Evolutionary conservation across 1,139 yeast genomes (phyloP).

Genomic region (Geotrichum macrosporum): DNA sequence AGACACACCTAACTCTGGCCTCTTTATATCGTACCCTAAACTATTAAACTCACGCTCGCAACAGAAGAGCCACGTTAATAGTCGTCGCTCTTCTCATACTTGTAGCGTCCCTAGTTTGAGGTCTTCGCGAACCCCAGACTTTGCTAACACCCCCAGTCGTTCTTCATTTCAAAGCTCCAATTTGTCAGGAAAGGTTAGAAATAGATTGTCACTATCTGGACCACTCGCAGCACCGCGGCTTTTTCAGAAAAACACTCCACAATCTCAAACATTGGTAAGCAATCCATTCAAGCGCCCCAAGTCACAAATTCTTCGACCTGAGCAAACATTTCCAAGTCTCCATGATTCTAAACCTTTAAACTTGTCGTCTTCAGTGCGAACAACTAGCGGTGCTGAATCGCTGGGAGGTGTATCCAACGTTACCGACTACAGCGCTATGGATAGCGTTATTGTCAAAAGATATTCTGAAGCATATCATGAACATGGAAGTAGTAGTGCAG

Average conservation of each 20-base stretch:
- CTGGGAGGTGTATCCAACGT: neutral
- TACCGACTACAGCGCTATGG: slow-evolving; percentile 5
- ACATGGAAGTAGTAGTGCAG: slow-evolving; percentile 6
- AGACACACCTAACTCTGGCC: slow-evolving; percentile 25
- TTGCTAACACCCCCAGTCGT: neutral
- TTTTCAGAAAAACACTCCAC: neutral
- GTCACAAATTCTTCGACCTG: slow-evolving; percentile 4
- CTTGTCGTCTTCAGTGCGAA: neutral
- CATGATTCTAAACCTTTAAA: neutral
- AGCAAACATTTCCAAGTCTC: slow-evolving; percentile 9
- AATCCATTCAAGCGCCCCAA: slow-evolving; percentile 2
- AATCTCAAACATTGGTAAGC: neutral
- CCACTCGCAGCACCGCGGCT: neutral
- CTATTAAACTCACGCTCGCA: slow-evolving; percentile 1
- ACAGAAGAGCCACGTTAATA: neutral
- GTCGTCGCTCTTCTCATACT: slow-evolving; percentile 7
- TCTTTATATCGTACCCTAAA: slow-evolving; percentile 24
- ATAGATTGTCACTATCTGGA: neutral
- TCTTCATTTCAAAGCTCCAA: neutral
- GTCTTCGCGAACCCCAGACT: neutral
- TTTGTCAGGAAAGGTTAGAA: neutral
- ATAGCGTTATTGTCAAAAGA: neutral
- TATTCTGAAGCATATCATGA: neutral
- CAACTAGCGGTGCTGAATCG: neutral
- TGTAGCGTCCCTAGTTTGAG: neutral